Percentiles rank a stretch among this genome's conserved stretches.
phyloP scores from a whole-genome alignment of 257 asterid genomes.

The Primulina eburnea region DNA sequence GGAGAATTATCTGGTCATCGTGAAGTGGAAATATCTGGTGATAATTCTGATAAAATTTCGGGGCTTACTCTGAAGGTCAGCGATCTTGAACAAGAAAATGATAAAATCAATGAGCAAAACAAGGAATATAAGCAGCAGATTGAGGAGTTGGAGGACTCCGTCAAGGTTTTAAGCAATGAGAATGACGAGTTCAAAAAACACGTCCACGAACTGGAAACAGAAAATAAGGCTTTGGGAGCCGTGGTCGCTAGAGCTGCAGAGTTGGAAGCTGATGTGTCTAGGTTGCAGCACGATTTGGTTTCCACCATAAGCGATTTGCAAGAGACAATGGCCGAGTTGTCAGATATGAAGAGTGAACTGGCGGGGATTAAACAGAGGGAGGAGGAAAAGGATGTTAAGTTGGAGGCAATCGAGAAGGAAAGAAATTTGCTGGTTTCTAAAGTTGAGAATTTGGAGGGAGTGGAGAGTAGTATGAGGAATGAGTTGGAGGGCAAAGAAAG shows the following conservation, averaged over 20 bases:
- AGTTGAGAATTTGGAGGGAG: conserved; percentile 33
- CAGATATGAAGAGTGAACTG: conserved; percentile 37
- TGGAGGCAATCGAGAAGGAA: conserved; percentile 51
- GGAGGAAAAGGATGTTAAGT: conserved; percentile 37
- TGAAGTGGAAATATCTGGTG: conserved; percentile 45
- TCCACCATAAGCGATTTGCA: conserved; percentile 45
- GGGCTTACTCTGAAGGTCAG: conserved; percentile 34
- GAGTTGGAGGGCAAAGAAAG: conserved; percentile 46
- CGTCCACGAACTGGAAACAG: conserved; percentile 36
- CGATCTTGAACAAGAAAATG: conserved; percentile 53
- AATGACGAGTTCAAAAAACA: conserved; percentile 34
- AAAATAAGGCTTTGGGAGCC: conserved; percentile 34
- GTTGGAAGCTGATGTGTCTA: conserved; percentile 56
- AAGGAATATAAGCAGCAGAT: conserved; percentile 35
- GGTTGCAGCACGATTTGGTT: conserved; percentile 60
- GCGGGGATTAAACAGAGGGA: conserved; percentile 40
- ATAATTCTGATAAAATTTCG: conserved; percentile 41
- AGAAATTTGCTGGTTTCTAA: conserved; percentile 44
- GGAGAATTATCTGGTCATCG: conserved; percentile 48
- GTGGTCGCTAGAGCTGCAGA: conserved; percentile 65
- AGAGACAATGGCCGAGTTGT: conserved; percentile 40
- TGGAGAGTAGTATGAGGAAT: conserved; percentile 27
- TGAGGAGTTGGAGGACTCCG: conserved; percentile 43
- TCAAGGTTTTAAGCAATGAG: conserved; percentile 32
- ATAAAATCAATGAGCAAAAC: conserved; percentile 38